Conservation (phyloP, 2,329 filamentous ascomycete species). For the Grosmannia clavigera region DNA sequence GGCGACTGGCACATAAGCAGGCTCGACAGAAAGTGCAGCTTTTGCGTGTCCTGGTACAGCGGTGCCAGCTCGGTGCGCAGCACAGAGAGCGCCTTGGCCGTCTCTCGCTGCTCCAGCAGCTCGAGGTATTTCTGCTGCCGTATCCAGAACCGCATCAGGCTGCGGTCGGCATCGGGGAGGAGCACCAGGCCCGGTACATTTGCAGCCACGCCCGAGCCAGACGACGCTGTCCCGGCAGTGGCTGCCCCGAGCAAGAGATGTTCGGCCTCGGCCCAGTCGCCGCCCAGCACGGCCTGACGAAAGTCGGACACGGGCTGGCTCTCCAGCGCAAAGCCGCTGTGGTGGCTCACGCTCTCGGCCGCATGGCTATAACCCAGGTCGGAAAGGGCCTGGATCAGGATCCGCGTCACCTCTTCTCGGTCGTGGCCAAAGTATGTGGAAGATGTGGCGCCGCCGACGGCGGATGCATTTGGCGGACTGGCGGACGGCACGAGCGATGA, state of each 20-base stretch:
- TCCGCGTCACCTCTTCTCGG: slow-evolving; percentile 82
- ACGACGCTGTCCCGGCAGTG: slow-evolving; percentile 7
- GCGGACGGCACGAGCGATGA: not conserved
- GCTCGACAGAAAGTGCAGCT: slow-evolving; percentile 74
- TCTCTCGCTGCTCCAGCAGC: slow-evolving; percentile 65
- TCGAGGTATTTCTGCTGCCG: slow-evolving; percentile 93
- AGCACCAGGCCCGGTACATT: slow-evolving; percentile 50
- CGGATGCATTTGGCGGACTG: not conserved
- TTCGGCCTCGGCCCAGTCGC: slow-evolving; percentile 80
- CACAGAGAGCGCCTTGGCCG: slow-evolving; percentile 64
- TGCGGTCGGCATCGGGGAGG: slow-evolving; percentile 59
- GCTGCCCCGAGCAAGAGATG: slow-evolving; percentile 51
- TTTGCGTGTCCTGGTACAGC: slow-evolving; percentile 62
- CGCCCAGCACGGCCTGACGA: slow-evolving; percentile 63
- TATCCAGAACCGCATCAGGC: slow-evolving; percentile 76
- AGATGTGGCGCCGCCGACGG: not conserved
- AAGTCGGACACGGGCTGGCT: slow-evolving; percentile 79
- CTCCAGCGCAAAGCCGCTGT: slow-evolving; percentile 83
- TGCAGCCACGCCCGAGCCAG: slow-evolving; percentile 1
- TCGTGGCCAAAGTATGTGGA: slow-evolving; percentile 67
- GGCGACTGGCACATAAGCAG: slow-evolving; percentile 78
- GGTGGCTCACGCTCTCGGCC: slow-evolving; percentile 59
- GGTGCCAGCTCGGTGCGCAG: slow-evolving; percentile 80
- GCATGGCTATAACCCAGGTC: slow-evolving; percentile 79
- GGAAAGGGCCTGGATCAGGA: slow-evolving; percentile 79